These are phyloP conservation scores for Phytophthora pluvialis DNA, from an alignment of 352 stramenopile genomes.

Conservation along the genomic window DNA sequence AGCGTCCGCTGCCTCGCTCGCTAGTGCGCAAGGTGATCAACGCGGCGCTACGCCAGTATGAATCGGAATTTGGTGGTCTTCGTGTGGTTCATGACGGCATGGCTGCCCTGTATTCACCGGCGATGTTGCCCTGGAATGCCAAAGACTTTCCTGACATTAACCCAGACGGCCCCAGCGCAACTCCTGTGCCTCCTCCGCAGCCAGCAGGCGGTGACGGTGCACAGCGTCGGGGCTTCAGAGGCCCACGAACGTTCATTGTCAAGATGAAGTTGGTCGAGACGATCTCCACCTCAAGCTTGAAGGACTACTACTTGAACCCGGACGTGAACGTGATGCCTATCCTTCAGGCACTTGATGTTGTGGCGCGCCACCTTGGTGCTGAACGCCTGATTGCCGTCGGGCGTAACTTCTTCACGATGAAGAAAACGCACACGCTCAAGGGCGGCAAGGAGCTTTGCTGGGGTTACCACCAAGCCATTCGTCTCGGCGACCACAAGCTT, in stretches of 20 bases:
- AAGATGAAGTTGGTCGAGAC: slow-evolving; percentile 68
- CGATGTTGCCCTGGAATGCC: slow-evolving; percentile 46
- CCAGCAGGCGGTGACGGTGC: slow-evolving; percentile 13
- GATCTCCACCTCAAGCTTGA: slow-evolving; percentile 50
- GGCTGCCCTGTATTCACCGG: slow-evolving; percentile 52
- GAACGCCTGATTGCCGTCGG: slow-evolving; percentile 63
- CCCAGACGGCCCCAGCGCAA: slow-evolving; percentile 30
- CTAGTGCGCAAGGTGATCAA: slow-evolving; percentile 63
- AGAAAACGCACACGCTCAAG: slow-evolving; percentile 58
- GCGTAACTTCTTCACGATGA: slow-evolving; percentile 76
- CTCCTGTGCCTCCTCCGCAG: slow-evolving; percentile 14
- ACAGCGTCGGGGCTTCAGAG: slow-evolving; percentile 30
- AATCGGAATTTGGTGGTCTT: slow-evolving; percentile 48
- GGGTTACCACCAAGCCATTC: slow-evolving; percentile 75
- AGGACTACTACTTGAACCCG: slow-evolving; percentile 51
- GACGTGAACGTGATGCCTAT: slow-evolving; percentile 60
- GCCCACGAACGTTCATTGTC: slow-evolving; percentile 59
- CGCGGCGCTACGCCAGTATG: slow-evolving; percentile 47
- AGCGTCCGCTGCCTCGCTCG: slow-evolving; percentile 43
- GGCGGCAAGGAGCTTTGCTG: slow-evolving; percentile 72
- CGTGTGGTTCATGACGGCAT: slow-evolving; percentile 66
- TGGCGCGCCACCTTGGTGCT: slow-evolving; percentile 55
- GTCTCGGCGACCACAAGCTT: slow-evolving; percentile 53
- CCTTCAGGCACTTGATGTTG: slow-evolving; percentile 71
- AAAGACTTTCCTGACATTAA: slow-evolving; percentile 59